Base-by-base conservation (phyloP, 495 filamentous ascomycete species). In the Friedmanniomyces simplex region DNA sequence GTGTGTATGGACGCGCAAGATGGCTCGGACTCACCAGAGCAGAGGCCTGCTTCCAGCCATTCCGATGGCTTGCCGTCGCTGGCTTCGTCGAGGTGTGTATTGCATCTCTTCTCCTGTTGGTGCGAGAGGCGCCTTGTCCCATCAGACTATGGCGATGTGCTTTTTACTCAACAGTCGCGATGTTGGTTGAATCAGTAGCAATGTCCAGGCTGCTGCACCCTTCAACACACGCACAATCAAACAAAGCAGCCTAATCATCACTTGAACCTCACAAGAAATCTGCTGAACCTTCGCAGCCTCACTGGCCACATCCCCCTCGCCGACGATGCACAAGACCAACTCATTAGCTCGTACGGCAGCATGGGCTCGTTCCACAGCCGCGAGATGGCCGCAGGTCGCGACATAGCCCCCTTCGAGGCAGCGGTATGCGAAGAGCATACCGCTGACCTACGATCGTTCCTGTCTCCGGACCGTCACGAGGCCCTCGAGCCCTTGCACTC, bases 361-460 rank as follows among this genome's bases (percentile, higher is more conserved):
- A 24, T 54, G 21, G 39, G 14, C 5, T 11, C 39, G 14, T 1
- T 16, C 0, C 45, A 41, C 26, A 37, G 54, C 30, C 16, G 13
- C 20, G 24, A 48, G 24, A 32, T 10, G 26, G 3, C 7, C 18
- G 12, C 41, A 12, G 45, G 49, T 16, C 39, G 46, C 41, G 51
- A 45, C 26, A 55, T 59, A 14, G 28, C 46, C 26, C 60, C 60
- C 13, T 63, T 24, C 52, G 60, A 63, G 48, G 13, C 50, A 41
- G 10, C 24, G 3, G 34, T 39, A 21, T 54, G 60, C 45, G 50
- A 58, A 21, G 13, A 18, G 8, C 43, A 54, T 13, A 54, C 34
- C 7, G 20, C 36, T n/a, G 36, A 62, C 20, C 21, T 62, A 10
- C 22, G 26, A n/a, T 39, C 53, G n/a, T 56, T 47, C 34, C 41